Base-by-base conservation (phyloP, 805 yeast genomes). In the Kodamaea fukazawae region DNA sequence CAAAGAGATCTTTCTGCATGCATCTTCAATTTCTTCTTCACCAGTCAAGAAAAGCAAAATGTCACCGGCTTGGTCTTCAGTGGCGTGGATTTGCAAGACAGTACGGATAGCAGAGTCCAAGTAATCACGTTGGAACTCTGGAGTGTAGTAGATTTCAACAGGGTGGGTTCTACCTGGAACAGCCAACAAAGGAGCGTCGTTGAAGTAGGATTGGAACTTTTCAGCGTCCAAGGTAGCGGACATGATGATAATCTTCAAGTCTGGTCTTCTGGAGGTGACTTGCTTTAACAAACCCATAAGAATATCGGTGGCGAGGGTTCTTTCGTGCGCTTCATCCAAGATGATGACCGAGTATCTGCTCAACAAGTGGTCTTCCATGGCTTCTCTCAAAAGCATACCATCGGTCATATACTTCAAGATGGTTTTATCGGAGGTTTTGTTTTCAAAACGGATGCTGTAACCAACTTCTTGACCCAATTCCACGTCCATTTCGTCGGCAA, bases 151-250 rank as follows among this genome's bases (percentile, higher is more conserved):
- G 41, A 91, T 84, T 62, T 93, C 99, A 34, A 91, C 99, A 0
- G 98, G 98, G 58, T 81, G 93, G 2, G 99, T 93, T 75, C 99
- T 81, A 56, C 99, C 99, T 2, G 98, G 97, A 34, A 91, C 98
- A 0, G 97, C 96, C 46, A 91, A 75, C 48, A 93, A 69, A 29
- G 99, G 99, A 4, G 98, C 97, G 55, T 83, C 80, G 58, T 82
- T 78, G 70, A 93, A 91, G 61, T 93, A 91, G 12, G 61, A 65
- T 67, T 91, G 98, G 64, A 90, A 91, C 70, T 91, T 93, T 61
- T 89, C 93, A 3, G 98, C 97, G 67, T 91, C 98, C 60, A 91
- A 74, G 2, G 99, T 93, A 46, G 98, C 99, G 52, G 97, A 89
- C 98, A 91, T 91, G 59, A 91, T 81, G 48, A 91, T 89, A 51